Conservation (phyloP, 2,329 filamentous ascomycete genomes). For the Phaeosphaeria sp. region DNA sequence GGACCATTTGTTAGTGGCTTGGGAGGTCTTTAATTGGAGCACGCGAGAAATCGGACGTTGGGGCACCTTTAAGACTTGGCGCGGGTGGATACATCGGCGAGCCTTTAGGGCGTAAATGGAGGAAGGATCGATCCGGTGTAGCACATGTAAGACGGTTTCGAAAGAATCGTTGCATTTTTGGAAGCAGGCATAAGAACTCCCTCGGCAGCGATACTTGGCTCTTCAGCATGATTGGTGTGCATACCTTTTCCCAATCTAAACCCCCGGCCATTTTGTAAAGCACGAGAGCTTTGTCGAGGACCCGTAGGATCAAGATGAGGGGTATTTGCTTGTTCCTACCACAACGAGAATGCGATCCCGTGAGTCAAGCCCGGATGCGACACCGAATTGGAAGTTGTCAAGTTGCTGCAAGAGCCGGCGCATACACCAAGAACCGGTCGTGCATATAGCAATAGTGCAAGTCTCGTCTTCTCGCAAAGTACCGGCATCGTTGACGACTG, state of each 20-base stretch:
- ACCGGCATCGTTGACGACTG: no score
- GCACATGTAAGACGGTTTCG: not conserved
- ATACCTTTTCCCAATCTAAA: not conserved
- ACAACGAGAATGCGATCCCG: not conserved
- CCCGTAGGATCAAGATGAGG: not conserved
- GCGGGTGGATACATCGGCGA: not conserved
- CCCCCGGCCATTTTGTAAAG: not conserved
- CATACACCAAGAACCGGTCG: not conserved
- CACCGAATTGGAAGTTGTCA: not conserved
- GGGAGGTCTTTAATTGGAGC: not conserved
- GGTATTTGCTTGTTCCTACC: not conserved
- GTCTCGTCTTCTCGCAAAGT: not conserved
- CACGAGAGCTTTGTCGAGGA: not conserved
- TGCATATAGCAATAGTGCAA: not conserved
- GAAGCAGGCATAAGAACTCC: not conserved
- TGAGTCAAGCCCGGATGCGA: not conserved
- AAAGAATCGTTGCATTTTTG: not conserved
- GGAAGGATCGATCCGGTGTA: not conserved
- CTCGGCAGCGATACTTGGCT: not conserved
- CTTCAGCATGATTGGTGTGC: not conserved
- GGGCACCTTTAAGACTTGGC: not conserved
- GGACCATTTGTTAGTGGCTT: not conserved
- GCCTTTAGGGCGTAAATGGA: not conserved
- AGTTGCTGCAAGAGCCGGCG: not conserved
- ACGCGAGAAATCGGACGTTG: not conserved